These are phyloP conservation scores for Pythium oligandrum DNA, from an alignment of 352 stramenopile species.

Conservation along the genomic window DNA sequence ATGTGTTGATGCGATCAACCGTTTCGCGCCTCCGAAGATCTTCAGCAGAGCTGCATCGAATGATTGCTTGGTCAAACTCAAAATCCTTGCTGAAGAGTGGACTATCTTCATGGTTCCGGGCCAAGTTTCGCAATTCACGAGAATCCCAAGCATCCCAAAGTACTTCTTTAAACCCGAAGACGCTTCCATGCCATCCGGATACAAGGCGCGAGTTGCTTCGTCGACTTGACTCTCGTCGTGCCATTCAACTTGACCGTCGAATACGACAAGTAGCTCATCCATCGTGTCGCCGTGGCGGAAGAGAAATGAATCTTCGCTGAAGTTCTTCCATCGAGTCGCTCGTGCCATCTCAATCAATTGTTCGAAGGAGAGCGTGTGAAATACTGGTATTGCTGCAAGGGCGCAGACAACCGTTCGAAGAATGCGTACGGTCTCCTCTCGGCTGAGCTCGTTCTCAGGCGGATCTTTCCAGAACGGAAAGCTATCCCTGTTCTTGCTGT, in stretches of 20 bases:
- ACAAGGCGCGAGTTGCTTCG: too few relatives aligned
- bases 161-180: slow-evolving; percentile 1
- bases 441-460: slow-evolving; percentile 23
- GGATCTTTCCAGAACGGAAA: slow-evolving; percentile 57
- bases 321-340: slow-evolving; percentile 27
- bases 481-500: slow-evolving; percentile 47
- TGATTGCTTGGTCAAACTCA: slow-evolving; percentile 23
- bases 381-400: slow-evolving; percentile 25
- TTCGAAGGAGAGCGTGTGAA: slow-evolving; percentile 35
- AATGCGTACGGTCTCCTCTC: slow-evolving; percentile 46
- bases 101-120: slow-evolving; percentile 22
- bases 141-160: slow-evolving; percentile 47
- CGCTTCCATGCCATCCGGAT: too few relatives aligned
- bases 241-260: slow-evolving; percentile 31
- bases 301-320: slow-evolving; percentile 15
- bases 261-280: slow-evolving; percentile 32
- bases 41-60: slow-evolving; percentile 39
- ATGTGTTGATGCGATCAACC: slow-evolving; percentile 5
- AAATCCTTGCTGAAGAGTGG: slow-evolving; percentile 16
- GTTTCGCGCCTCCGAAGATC: slow-evolving; percentile 36
- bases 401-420: slow-evolving; percentile 29
- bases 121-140: slow-evolving; percentile 38
- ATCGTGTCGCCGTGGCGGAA: slow-evolving; percentile 26
- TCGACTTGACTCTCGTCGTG: neutral
- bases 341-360: slow-evolving; percentile 51